phyloP scores from a whole-genome alignment of 768 basidiomycete species.

The Harrya chromipes region DNA sequence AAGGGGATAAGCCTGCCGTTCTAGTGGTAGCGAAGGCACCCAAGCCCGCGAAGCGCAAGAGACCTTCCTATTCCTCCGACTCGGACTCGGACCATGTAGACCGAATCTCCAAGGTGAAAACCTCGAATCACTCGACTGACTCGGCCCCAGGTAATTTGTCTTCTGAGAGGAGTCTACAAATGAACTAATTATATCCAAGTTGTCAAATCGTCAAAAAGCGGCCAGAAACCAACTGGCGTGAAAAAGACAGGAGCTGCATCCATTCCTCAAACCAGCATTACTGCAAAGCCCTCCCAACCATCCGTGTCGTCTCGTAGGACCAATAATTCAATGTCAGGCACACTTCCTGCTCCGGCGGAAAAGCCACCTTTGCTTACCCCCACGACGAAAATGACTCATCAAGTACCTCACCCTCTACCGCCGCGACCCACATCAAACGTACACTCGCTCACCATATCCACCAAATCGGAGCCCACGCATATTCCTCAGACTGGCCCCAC shows the following conservation, averaged over 20 bases:
- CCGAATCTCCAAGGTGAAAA: slow-evolving; percentile 15
- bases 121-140: too few species aligned
- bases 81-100: slow-evolving; percentile 13
- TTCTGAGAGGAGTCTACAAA: not conserved
- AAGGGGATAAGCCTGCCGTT: slow-evolving; percentile 30
- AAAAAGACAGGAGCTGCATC: slow-evolving; percentile 4
- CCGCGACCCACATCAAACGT: not conserved
- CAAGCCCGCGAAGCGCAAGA: slow-evolving; percentile 28
- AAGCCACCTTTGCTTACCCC: not conserved
- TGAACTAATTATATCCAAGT: slow-evolving; percentile 12
- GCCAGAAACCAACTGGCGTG: slow-evolving; percentile 2
- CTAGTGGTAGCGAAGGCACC: slow-evolving; percentile 4
- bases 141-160: slow-evolving; percentile 9
- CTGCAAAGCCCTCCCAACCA: slow-evolving; percentile 2
- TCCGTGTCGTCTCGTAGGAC: slow-evolving; percentile 13
- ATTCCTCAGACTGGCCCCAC: slow-evolving; percentile 7
- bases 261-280: not conserved
- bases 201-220: slow-evolving; percentile 6
- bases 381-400: not conserved
- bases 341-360: not conserved
- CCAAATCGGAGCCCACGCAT: not conserved
- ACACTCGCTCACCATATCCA: not conserved
- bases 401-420: not conserved
- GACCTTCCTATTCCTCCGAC: slow-evolving; percentile 21
- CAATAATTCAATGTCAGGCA: slow-evolving; percentile 20